phyloP scores from a whole-genome alignment of 257 asterid species.

The Eucommia ulmoides region DNA sequence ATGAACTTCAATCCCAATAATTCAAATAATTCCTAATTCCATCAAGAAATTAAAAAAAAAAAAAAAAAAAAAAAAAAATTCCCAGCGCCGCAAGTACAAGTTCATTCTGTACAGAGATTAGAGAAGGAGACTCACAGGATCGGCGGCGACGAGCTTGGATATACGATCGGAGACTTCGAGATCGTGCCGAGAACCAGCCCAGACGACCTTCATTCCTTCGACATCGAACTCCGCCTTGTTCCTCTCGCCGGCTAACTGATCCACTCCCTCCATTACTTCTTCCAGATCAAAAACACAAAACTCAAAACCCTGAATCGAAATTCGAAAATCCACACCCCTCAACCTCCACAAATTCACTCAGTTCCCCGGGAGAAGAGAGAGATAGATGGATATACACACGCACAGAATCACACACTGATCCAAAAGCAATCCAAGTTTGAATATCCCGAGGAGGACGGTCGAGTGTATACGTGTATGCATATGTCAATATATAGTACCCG shows the following conservation, averaged over 20 bases:
- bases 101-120: neutral
- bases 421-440: too few relatives aligned
- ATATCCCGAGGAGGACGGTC: too few relatives aligned
- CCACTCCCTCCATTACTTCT: slow-evolving; percentile 43
- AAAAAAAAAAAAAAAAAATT: neutral
- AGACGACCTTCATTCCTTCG: slow-evolving; percentile 74
- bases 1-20: neutral
- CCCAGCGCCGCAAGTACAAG: neutral
- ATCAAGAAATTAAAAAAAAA: too few relatives aligned
- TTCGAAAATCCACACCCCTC: too few relatives aligned
- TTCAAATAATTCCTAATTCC: neutral
- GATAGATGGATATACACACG: too few relatives aligned
- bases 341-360: too few relatives aligned
- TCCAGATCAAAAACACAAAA: too few relatives aligned
- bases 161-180: slow-evolving; percentile 79
- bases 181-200: slow-evolving; percentile 83
- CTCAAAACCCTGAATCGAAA: too few relatives aligned
- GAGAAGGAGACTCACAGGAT: slow-evolving; percentile 47
- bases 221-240: slow-evolving; percentile 77
- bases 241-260: slow-evolving; percentile 75
- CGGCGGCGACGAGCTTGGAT: slow-evolving; percentile 83
- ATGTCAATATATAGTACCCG: too few relatives aligned
- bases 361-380: too few relatives aligned
- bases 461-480: too few relatives aligned
- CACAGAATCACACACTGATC: too few relatives aligned